Conservation (phyloP, 192 early-diverging fungal genomes). For the Backusella sp. region DNA sequence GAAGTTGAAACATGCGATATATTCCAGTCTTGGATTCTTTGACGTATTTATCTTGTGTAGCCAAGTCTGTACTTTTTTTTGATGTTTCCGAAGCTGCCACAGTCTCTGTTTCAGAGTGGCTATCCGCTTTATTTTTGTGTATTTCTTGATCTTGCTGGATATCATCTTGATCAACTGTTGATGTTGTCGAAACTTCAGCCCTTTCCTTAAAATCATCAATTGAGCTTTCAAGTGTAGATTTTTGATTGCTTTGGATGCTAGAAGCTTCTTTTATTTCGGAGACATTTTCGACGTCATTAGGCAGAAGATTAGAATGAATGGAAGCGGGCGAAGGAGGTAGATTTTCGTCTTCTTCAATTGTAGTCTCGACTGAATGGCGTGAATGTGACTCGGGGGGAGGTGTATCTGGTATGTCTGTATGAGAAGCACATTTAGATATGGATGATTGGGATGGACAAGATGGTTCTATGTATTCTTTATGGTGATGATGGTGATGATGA, state of each 20-base stretch:
- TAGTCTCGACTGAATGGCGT: neutral
- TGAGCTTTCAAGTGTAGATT: neutral
- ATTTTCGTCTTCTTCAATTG: neutral
- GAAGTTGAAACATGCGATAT: conserved; percentile 4
- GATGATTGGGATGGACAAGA: neutral
- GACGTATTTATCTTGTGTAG: neutral
- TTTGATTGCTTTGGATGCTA: neutral
- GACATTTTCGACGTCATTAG: neutral
- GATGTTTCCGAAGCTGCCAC: neutral
- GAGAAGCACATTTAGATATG: neutral
- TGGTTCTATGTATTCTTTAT: neutral
- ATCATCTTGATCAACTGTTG: neutral
- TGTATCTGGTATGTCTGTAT: neutral
- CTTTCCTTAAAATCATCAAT: neutral
- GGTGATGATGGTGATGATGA: neutral
- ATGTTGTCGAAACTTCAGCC: neutral
- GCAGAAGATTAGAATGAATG: neutral
- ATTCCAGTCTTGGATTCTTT: neutral
- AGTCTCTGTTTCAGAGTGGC: neutral
- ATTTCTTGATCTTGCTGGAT: neutral
- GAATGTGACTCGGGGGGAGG: conserved; percentile 8
- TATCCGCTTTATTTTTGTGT: neutral
- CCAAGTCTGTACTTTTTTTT: neutral
- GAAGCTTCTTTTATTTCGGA: neutral
- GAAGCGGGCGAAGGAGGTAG: neutral